Percentiles rank a stretch among this genome's conserved stretches.
Conservation (phyloP, 2,329 filamentous ascomycete genomes). For the Phyllosticta citrichinensis region DNA sequence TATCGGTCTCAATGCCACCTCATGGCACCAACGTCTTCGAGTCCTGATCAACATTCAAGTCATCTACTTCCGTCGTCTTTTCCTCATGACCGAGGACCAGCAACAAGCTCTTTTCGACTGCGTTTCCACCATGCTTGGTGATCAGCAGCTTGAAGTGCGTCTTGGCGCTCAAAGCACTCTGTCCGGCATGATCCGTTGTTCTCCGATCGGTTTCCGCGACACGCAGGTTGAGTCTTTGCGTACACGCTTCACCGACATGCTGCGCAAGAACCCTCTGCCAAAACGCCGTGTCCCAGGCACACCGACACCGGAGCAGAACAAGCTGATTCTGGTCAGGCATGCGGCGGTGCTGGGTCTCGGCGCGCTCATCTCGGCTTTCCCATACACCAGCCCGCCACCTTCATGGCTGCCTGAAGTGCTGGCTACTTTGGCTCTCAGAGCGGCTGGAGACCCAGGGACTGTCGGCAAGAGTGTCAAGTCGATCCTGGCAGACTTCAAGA, state of each 20-base stretch:
- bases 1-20: slow-evolving; percentile 72
- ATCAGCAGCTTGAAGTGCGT: slow-evolving; percentile 86
- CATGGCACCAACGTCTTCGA: slow-evolving; percentile 91
- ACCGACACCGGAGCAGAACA: slow-evolving; percentile 61
- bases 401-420: slow-evolving; percentile 89
- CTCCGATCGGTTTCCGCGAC: slow-evolving; percentile 67
- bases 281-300: slow-evolving; percentile 53
- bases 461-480: slow-evolving; percentile 94
- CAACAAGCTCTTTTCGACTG: slow-evolving; percentile 77
- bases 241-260: slow-evolving; percentile 64
- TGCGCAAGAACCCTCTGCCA: slow-evolving; percentile 79
- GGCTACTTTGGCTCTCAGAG: slow-evolving; percentile 71
- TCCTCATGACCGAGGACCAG: slow-evolving; percentile 66
- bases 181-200: slow-evolving; percentile 96
- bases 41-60: slow-evolving; percentile 98
- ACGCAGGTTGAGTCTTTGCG: slow-evolving; percentile 68
- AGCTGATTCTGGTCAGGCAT: slow-evolving; percentile 72
- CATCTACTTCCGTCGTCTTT: slow-evolving; percentile 92
- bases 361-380: slow-evolving; percentile 87
- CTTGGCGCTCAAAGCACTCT: slow-evolving; percentile 86
- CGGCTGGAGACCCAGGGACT: slow-evolving; percentile 79
- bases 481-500: slow-evolving; percentile 95
- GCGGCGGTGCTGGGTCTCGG: slow-evolving; percentile 87
- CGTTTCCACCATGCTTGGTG: slow-evolving; percentile 90
- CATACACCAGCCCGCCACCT: slow-evolving; percentile 87